These are phyloP conservation scores for Aspergillus sergii DNA, from an alignment of 2,329 filamentous ascomycete genomes.

Conservation along the genomic window DNA sequence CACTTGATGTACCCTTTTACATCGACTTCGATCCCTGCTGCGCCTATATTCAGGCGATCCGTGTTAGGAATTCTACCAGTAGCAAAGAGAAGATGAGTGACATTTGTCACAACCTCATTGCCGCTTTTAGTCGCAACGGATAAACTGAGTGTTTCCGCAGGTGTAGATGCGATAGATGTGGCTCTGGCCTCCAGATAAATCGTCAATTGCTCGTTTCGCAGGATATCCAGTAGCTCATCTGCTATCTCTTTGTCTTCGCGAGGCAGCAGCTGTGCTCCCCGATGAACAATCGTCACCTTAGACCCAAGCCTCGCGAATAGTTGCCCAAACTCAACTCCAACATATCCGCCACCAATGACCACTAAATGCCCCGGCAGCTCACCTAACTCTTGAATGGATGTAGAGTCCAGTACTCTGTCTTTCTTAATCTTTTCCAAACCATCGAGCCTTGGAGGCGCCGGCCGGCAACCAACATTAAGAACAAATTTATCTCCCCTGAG, in stretches of 20 bases:
- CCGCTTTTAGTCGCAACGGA: background rate
- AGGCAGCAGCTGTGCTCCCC: background rate
- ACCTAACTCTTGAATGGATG: background rate
- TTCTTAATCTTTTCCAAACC: background rate
- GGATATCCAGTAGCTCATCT: background rate
- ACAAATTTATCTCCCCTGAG: background rate
- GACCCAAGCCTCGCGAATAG: background rate
- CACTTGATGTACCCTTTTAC: background rate
- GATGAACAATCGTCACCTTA: background rate
- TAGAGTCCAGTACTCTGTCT: background rate
- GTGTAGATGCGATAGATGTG: background rate
- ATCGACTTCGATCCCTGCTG: background rate
- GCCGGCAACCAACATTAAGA: background rate
- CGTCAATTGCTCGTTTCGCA: background rate
- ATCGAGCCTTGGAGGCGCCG: background rate
- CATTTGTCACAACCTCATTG: background rate
- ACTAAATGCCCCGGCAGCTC: background rate
- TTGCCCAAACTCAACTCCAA: background rate
- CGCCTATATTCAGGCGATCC: background rate
- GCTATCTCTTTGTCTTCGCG: background rate
- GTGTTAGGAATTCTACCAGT: background rate
- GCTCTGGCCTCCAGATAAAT: background rate
- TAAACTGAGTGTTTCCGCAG: background rate
- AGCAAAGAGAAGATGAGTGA: background rate
- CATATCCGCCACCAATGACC: background rate